These are phyloP conservation scores for Suillus cothurnatus DNA, from an alignment of 768 basidiomycete species.

Conservation along the genomic window DNA sequence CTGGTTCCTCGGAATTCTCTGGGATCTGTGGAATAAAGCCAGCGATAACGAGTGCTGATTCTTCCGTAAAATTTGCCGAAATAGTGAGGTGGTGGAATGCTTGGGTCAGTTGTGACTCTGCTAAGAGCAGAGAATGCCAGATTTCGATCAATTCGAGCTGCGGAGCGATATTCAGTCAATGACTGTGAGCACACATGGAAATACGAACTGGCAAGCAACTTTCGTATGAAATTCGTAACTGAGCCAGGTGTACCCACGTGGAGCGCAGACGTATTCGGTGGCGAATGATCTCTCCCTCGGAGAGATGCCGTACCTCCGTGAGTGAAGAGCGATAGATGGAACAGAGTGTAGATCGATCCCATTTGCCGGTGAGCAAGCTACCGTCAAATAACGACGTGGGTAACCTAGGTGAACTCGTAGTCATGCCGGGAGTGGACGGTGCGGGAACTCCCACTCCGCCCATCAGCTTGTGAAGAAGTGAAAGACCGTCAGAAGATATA, in stretches of 20 bases:
- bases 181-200: constrained; percentile 1
- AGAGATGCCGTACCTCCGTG: constrained; percentile 33
- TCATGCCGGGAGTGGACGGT: background rate
- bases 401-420: constrained; percentile 11
- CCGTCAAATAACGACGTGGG: constrained; percentile 48
- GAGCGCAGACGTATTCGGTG: constrained; percentile 35
- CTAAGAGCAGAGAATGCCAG: constrained; percentile 63
- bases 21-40: constrained; percentile 34
- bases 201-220: constrained; percentile 29
- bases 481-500: constrained; percentile 35
- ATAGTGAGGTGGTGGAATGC: constrained; percentile 38
- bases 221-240: constrained; percentile 15
- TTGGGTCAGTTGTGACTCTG: constrained; percentile 45
- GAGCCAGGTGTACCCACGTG: constrained; percentile 39
- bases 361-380: constrained; percentile 33
- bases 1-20: background rate
- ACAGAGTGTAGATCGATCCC: constrained; percentile 25
- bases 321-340: constrained; percentile 27
- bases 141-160: constrained; percentile 44
- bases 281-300: constrained; percentile 39
- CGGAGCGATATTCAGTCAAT: constrained; percentile 10
- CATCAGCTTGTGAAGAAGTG: constrained; percentile 40
- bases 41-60: constrained; percentile 37
- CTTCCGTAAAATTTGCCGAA: constrained; percentile 35
- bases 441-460: constrained; percentile 21